Conservation (phyloP, 306 rosid species). For the Glycine soja region DNA sequence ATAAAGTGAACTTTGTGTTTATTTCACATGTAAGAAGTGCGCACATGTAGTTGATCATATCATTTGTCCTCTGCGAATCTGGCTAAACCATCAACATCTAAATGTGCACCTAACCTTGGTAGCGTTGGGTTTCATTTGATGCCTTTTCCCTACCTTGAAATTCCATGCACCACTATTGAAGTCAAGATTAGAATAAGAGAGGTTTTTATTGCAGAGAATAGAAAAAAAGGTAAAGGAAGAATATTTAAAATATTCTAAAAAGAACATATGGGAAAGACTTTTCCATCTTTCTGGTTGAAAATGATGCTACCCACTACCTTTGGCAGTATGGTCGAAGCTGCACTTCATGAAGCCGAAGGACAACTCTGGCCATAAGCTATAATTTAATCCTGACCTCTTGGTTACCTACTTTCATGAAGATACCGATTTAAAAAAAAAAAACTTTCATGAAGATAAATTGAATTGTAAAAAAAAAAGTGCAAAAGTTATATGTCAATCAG, state of each 20-base stretch:
- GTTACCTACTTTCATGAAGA: neutral
- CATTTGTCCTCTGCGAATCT: too few species aligned
- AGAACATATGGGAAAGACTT: conserved; percentile 26
- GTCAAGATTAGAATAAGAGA: conserved; percentile 31
- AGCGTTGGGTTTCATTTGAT: too few species aligned
- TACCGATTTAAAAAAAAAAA: too few species aligned
- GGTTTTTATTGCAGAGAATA: conserved; percentile 31
- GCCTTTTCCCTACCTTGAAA: conserved; percentile 1
- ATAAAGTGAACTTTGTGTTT: too few species aligned
- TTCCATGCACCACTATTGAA: neutral
- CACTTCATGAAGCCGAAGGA: conserved; percentile 26
- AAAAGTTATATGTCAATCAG: neutral
- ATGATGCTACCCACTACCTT: conserved; percentile 44
- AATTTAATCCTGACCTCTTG: neutral
- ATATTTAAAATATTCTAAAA: conserved; percentile 16
- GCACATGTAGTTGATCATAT: too few species aligned
- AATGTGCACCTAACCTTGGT: too few species aligned
- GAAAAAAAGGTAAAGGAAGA: neutral
- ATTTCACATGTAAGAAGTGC: too few species aligned
- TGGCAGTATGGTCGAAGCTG: conserved; percentile 33
- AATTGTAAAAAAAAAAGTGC: neutral
- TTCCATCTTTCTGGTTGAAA: conserved; percentile 17
- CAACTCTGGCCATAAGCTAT: neutral
- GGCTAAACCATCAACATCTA: too few species aligned
- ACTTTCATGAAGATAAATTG: neutral